Evolutionary conservation across 1,284 basidiomycete genomes (phyloP).

Genomic region (Naganishia albida): DNA sequence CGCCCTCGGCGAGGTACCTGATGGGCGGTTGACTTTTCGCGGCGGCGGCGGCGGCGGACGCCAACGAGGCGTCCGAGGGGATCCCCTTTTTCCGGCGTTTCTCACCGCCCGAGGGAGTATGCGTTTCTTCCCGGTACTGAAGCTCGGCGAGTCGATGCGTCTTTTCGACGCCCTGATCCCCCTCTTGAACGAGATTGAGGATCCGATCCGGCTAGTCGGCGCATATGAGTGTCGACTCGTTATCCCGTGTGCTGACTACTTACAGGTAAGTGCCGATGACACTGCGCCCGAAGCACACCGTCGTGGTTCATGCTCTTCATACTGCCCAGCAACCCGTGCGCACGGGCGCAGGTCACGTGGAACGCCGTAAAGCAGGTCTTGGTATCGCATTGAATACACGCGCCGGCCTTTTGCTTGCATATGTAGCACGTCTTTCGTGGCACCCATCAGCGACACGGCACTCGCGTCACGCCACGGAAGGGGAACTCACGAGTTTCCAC

Average conservation of each 20-base stretch:
- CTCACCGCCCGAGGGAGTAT: slow-evolving; percentile 3
- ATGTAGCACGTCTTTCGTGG: slow-evolving; percentile 73
- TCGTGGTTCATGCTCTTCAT: slow-evolving; percentile 71
- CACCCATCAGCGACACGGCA: not conserved
- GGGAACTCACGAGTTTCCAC: slow-evolving; percentile 89
- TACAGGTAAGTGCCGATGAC: slow-evolving; percentile 86
- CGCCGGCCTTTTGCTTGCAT: slow-evolving; percentile 78
- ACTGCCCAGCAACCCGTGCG: slow-evolving; percentile 74
- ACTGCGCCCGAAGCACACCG: slow-evolving; percentile 68
- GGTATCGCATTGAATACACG: slow-evolving; percentile 96
- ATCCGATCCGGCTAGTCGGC: slow-evolving; percentile 20
- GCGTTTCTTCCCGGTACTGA: slow-evolving; percentile 3
- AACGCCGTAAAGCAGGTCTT: slow-evolving; percentile 89
- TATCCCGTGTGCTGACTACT: no score
- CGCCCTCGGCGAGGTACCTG: slow-evolving; percentile 5
- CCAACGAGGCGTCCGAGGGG: not conserved
- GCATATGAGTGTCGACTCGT: no score
- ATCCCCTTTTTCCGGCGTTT: slow-evolving; percentile 24
- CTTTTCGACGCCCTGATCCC: slow-evolving; percentile 20
- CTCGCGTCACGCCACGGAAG: no score
- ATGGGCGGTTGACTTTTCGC: not conserved
- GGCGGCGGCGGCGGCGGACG: no score
- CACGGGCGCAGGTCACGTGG: slow-evolving; percentile 91
- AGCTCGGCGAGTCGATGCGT: slow-evolving; percentile 14
- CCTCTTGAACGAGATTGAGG: slow-evolving; percentile 2